A percentile compares a stretch with the other conserved stretches of the same genome.
Evolutionary conservation across 257 asterid species (phyloP).

Genomic region (Linaria vulgaris): DNA sequence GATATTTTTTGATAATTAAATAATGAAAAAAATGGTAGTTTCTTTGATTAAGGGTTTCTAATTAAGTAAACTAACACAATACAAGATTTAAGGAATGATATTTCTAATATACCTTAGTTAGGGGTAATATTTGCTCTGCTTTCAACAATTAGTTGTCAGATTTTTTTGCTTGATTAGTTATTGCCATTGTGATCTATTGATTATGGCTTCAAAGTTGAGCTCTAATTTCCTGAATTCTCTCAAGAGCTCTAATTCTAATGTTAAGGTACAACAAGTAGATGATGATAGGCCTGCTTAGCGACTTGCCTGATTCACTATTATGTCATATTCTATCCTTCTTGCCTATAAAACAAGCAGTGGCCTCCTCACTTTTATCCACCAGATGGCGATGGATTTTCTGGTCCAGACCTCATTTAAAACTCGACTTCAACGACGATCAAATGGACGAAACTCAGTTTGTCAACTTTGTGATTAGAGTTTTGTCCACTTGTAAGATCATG

Average conservation of each 20-base stretch:
- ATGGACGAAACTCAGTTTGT: neutral
- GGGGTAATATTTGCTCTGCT: too few species aligned
- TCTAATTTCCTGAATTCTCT: too few species aligned
- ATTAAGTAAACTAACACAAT: too few species aligned
- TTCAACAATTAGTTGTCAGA: too few species aligned
- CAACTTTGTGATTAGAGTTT: neutral
- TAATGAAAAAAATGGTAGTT: too few species aligned
- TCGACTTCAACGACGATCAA: constrained; percentile 1
- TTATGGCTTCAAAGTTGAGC: too few species aligned
- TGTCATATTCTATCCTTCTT: constrained; percentile 8
- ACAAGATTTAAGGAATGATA: too few species aligned
- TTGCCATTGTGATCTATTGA: too few species aligned
- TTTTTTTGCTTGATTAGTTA: too few species aligned
- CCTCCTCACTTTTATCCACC: neutral
- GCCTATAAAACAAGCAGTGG: constrained; percentile 2
- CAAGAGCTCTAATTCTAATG: neutral
- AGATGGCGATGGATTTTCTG: neutral
- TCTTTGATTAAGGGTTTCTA: too few species aligned
- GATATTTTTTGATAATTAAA: too few species aligned
- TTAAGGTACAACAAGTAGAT: neutral
- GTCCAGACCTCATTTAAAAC: neutral
- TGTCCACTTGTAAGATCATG: neutral
- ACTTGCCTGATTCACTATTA: constrained; percentile 1
- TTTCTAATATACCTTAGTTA: too few species aligned
- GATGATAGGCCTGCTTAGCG: constrained; percentile 13